phyloP scores from a whole-genome alignment of 345 rosid species.

The Cochlearia excelsa region DNA sequence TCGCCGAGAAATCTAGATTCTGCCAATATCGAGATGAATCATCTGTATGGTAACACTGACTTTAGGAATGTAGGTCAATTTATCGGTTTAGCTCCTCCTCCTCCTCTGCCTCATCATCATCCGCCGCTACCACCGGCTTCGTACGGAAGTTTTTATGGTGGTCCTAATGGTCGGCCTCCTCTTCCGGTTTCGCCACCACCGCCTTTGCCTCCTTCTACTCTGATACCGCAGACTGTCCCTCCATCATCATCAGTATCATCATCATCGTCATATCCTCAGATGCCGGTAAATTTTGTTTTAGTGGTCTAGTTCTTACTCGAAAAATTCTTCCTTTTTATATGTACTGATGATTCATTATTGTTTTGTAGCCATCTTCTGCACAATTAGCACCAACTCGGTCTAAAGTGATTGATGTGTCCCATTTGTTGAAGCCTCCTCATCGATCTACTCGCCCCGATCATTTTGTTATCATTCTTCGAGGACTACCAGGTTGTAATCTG shows the following conservation, averaged over 20 bases:
- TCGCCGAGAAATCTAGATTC: conserved; percentile 30
- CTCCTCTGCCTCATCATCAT: conserved; percentile 17
- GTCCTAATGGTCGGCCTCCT: conserved; percentile 43
- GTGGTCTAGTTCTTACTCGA: not conserved
- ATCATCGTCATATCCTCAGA: conserved; percentile 27
- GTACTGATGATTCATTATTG: conserved; percentile 37
- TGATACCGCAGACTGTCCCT: conserved; percentile 13
- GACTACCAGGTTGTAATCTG: conserved; percentile 66
- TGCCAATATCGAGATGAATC: conserved; percentile 27
- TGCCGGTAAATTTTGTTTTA: conserved; percentile 21
- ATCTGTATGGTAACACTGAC: conserved; percentile 25
- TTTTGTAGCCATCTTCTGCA: conserved; percentile 35
- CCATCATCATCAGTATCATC: conserved; percentile 9
- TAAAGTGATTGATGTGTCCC: conserved; percentile 58
- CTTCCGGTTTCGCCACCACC: conserved; percentile 72
- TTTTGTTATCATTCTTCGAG: conserved; percentile 83
- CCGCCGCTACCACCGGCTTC: conserved; percentile 7
- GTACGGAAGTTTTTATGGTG: conserved; percentile 28
- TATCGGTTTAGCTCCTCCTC: conserved; percentile 31
- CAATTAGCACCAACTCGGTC: conserved; percentile 43
- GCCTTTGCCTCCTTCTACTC: conserved; percentile 45
- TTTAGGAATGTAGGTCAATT: conserved; percentile 28
- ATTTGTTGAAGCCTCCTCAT: conserved; percentile 66
- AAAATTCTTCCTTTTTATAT: conserved; percentile 15
- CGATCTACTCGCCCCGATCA: conserved; percentile 73